Evolutionary conservation across 2,329 filamentous ascomycete species (phyloP).

Genomic region (Diplodia sapinea): DNA sequence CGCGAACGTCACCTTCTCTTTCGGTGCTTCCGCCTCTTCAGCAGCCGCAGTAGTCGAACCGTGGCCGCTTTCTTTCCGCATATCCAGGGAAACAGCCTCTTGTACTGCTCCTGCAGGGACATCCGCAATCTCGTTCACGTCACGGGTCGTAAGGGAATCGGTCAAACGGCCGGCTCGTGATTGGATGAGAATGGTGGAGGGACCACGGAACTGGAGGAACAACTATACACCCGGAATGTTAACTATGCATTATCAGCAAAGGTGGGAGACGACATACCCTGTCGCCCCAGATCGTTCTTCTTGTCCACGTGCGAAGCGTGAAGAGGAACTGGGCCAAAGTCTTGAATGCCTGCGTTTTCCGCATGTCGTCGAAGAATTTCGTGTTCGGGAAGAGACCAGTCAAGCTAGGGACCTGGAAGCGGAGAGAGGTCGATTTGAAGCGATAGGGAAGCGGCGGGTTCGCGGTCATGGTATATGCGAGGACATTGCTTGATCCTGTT

Average conservation of each 20-base stretch:
- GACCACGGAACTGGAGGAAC: slow-evolving; percentile 88
- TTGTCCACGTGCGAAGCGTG: slow-evolving; percentile 73
- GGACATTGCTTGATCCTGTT: slow-evolving; percentile 68
- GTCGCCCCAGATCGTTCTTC: slow-evolving; percentile 91
- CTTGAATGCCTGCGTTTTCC: slow-evolving; percentile 75
- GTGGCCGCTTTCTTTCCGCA: slow-evolving; percentile 37
- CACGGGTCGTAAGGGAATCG: slow-evolving; percentile 76
- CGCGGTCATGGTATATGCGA: slow-evolving; percentile 82
- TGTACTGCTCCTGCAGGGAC: slow-evolving; percentile 73
- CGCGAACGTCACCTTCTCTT: slow-evolving; percentile 27
- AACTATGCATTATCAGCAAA: slow-evolving; percentile 1
- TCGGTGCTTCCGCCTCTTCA: background rate
- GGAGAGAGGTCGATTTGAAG: slow-evolving; percentile 76
- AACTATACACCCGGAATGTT: slow-evolving; percentile 57
- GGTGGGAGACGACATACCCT: slow-evolving; percentile 56
- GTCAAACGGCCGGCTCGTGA: slow-evolving; percentile 80
- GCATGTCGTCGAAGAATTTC: slow-evolving; percentile 73
- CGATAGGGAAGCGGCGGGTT: slow-evolving; percentile 82
- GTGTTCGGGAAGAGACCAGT: slow-evolving; percentile 71
- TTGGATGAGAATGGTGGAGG: slow-evolving; percentile 83
- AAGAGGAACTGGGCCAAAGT: slow-evolving; percentile 68
- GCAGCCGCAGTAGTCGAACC: slow-evolving; percentile 31
- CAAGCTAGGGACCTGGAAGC: slow-evolving; percentile 76
- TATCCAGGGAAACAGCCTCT: slow-evolving; percentile 59
- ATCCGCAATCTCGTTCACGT: slow-evolving; percentile 91